Evolutionary conservation across 176 grass and related monocot genomes (phyloP).

Genomic region (Tillandsia leiboldiana): DNA sequence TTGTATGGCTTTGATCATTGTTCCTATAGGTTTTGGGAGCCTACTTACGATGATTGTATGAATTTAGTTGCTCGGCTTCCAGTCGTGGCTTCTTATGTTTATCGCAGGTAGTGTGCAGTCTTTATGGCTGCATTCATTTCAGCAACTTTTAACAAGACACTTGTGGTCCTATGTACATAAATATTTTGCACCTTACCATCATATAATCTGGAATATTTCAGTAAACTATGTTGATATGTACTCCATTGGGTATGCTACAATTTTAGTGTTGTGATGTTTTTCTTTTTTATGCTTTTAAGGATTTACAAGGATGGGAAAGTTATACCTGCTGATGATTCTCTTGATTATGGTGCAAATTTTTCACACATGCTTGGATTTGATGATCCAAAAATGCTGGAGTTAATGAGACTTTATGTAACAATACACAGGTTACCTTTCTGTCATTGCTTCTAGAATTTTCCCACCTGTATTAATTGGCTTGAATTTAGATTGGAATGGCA

Average conservation of each 20-base stretch:
- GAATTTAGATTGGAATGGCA: not conserved
- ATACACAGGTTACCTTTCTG: constrained; percentile 61
- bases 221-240: not conserved
- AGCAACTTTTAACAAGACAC: not conserved
- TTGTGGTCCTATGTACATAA: not conserved
- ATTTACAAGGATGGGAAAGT: constrained; percentile 81
- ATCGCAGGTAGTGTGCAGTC: constrained; percentile 57
- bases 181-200: not conserved
- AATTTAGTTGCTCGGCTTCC: constrained; percentile 90
- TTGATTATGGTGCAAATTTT: constrained; percentile 90
- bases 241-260: not conserved
- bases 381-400: constrained; percentile 92
- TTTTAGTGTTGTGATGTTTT: not conserved
- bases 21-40: constrained; percentile 83
- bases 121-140: not conserved
- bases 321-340: constrained; percentile 57
- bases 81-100: constrained; percentile 82
- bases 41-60: constrained; percentile 95
- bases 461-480: not conserved
- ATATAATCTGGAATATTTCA: too few species aligned
- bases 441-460: not conserved
- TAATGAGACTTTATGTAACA: constrained; percentile 97
- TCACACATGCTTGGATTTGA: constrained; percentile 98
- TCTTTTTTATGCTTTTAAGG: constrained; percentile 32
- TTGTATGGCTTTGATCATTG: constrained; percentile 12